A percentile compares a stretch with the other conserved stretches of the same genome.
Conservation (phyloP, 495 filamentous ascomycete species). For the Collariella sp. region DNA sequence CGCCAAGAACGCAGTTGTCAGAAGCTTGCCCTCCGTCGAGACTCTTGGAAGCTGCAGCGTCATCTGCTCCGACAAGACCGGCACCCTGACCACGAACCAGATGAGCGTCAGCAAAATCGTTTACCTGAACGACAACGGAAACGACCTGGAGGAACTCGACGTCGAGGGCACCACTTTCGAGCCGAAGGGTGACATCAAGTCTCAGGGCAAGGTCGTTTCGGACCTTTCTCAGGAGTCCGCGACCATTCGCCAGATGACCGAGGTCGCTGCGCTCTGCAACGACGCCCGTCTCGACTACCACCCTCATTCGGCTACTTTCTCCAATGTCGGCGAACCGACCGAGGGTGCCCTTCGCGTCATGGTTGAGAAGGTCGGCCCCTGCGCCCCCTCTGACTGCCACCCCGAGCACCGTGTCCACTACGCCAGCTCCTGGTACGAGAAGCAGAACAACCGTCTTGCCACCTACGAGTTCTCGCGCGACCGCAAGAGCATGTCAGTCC, state of each 20-base stretch:
- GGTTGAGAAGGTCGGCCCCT: conserved; percentile 84
- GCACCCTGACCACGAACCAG: conserved; percentile 96
- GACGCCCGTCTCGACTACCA: conserved; percentile 79
- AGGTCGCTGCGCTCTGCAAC: conserved; percentile 88
- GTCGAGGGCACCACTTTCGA: conserved; percentile 93
- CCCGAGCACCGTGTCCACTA: conserved; percentile 58
- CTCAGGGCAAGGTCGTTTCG: conserved; percentile 55
- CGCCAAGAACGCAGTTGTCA: conserved; percentile 92
- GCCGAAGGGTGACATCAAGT: conserved; percentile 64
- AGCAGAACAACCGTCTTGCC: conserved; percentile 60
- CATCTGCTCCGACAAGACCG: conserved; percentile 99
- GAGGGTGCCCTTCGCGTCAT: conserved; percentile 88
- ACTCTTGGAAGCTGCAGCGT: conserved; percentile 98
- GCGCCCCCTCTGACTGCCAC: conserved; percentile 31
- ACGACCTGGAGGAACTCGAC: conserved; percentile 74
- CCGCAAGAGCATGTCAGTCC: conserved; percentile 98
- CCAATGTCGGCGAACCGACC: conserved; percentile 89
- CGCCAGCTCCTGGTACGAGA: conserved; percentile 79
- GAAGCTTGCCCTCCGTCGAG: conserved; percentile 93
- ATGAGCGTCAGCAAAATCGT: conserved; percentile 97
- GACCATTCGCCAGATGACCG: conserved; percentile 70
- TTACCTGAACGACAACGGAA: conserved; percentile 63
- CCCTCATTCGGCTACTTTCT: conserved; percentile 58
- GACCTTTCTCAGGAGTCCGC: conserved; percentile 67
- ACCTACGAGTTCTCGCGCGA: conserved; percentile 98